Percentiles rank a stretch among this genome's conserved stretches.
phyloP scores from a whole-genome alignment of 805 yeast species.

The Saturnispora sanitii region DNA sequence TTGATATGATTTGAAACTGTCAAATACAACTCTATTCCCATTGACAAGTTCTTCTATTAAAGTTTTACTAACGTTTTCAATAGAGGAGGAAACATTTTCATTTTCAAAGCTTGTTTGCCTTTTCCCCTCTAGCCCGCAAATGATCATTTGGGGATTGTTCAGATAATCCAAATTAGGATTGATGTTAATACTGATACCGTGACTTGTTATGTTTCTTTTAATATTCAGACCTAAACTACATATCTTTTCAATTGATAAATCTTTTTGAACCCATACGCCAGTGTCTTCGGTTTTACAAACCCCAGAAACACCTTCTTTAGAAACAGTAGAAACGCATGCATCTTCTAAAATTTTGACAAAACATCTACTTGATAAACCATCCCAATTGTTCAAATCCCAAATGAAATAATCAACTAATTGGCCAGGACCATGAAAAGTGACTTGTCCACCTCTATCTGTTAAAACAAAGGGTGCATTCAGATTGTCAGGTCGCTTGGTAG shows the following conservation, averaged over 20 bases:
- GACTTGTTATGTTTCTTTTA: slow-evolving; percentile 74
- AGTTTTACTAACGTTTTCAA: too few relatives aligned
- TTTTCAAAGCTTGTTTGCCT: slow-evolving; percentile 42
- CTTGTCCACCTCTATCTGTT: slow-evolving; percentile 86
- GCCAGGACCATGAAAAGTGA: slow-evolving; percentile 95
- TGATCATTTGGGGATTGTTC: slow-evolving; percentile 49
- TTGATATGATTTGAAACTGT: not conserved
- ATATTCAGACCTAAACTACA: slow-evolving; percentile 88
- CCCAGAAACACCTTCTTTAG: slow-evolving; percentile 25
- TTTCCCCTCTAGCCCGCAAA: slow-evolving; percentile 75
- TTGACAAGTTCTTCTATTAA: too few relatives aligned
- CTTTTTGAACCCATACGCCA: slow-evolving; percentile 67
- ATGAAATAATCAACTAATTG: slow-evolving; percentile 83
- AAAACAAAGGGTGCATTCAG: slow-evolving; percentile 54
- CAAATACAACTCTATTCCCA: too few relatives aligned
- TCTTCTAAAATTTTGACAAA: slow-evolving; percentile 39
- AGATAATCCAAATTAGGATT: slow-evolving; percentile 62
- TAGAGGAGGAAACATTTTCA: too few relatives aligned
- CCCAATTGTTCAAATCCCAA: slow-evolving; percentile 54
- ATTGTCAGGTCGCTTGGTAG: slow-evolving; percentile 9
- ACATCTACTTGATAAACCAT: slow-evolving; percentile 40
- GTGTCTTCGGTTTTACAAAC: slow-evolving; percentile 58
- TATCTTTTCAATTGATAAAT: slow-evolving; percentile 41
- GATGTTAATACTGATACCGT: slow-evolving; percentile 81
- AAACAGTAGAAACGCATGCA: slow-evolving; percentile 23